A percentile compares a stretch with the other conserved stretches of the same genome.
Evolutionary conservation across 768 basidiomycete genomes (phyloP).

Genomic region (Tulasnella sp.): DNA sequence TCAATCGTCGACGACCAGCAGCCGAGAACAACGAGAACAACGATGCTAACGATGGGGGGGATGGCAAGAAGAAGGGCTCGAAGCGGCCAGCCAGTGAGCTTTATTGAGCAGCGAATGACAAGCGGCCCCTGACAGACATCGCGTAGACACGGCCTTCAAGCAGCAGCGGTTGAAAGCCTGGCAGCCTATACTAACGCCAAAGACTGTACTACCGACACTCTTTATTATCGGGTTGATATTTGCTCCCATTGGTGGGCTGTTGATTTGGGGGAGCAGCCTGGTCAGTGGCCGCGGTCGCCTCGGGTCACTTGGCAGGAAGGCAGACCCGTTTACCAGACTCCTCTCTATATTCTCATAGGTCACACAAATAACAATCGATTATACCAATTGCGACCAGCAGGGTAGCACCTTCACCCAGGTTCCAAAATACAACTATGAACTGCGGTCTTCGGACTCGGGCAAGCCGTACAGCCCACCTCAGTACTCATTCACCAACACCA

Average conservation of each 20-base stretch:
- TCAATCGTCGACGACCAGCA: conserved; percentile 5
- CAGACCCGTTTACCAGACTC: too few species aligned
- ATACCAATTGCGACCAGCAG: conserved; percentile 76
- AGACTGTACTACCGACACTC: conserved; percentile 91
- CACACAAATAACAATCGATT: conserved; percentile 89
- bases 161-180: conserved; percentile 99
- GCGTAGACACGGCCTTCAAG: conserved; percentile 91
- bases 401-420: conserved; percentile 42
- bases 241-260: conserved; percentile 88
- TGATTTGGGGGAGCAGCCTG: conserved; percentile 79
- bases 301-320: neutral
- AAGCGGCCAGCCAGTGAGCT: conserved; percentile 69
- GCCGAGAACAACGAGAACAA: conserved; percentile 25
- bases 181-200: conserved; percentile 98
- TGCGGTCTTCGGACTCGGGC: conserved; percentile 46
- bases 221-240: conserved; percentile 93
- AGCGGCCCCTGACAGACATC: conserved; percentile 14
- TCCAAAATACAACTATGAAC: conserved; percentile 55
- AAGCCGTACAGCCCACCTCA: conserved; percentile 40
- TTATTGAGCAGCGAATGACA: neutral
- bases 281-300: conserved; percentile 28
- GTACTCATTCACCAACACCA: conserved; percentile 56
- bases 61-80: conserved; percentile 82
- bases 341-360: conserved; percentile 40
- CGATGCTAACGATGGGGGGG: conserved; percentile 32